Conservation (phyloP, 169 alveolate species). For the Plasmodium reichenowi region DNA sequence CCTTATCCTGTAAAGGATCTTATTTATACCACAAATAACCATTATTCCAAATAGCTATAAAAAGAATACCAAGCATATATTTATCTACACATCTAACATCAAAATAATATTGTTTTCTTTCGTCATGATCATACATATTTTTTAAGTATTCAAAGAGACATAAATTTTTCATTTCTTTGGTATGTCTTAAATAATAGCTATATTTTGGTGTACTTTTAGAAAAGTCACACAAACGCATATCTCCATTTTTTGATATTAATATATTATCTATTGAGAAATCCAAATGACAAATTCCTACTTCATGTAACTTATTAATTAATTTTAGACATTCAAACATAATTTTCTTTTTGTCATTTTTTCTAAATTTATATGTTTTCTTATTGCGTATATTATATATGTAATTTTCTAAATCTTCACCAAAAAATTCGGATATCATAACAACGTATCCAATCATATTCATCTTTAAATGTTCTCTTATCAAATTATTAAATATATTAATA, state of each 20-base stretch:
- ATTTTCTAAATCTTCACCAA: slow-evolving; percentile 80
- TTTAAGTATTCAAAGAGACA: slow-evolving; percentile 73
- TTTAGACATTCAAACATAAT: slow-evolving; percentile 77
- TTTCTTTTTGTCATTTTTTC: slow-evolving; percentile 77
- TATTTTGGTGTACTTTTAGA: slow-evolving; percentile 85
- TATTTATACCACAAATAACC: slow-evolving; percentile 86
- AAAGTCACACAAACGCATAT: slow-evolving; percentile 84
- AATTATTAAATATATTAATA: slow-evolving; percentile 49
- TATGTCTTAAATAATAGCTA: slow-evolving; percentile 76
- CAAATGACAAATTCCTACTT: slow-evolving; percentile 84
- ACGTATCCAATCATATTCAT: slow-evolving; percentile 76
- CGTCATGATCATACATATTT: slow-evolving; percentile 29
- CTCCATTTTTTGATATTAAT: slow-evolving; percentile 77
- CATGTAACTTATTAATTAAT: slow-evolving; percentile 78
- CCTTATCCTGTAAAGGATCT: slow-evolving; percentile 81
- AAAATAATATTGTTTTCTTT: slow-evolving; percentile 79
- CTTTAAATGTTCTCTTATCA: slow-evolving; percentile 19
- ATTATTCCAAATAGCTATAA: slow-evolving; percentile 86
- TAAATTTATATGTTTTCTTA: slow-evolving; percentile 50
- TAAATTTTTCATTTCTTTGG: slow-evolving; percentile 69
- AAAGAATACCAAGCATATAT: slow-evolving; percentile 69
- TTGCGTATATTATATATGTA: slow-evolving; percentile 75
- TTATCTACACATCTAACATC: slow-evolving; percentile 84
- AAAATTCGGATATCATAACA: slow-evolving; percentile 77
- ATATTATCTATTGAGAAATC: slow-evolving; percentile 87